phyloP scores from a whole-genome alignment of 768 basidiomycete species.

The Scleroderma bovista region DNA sequence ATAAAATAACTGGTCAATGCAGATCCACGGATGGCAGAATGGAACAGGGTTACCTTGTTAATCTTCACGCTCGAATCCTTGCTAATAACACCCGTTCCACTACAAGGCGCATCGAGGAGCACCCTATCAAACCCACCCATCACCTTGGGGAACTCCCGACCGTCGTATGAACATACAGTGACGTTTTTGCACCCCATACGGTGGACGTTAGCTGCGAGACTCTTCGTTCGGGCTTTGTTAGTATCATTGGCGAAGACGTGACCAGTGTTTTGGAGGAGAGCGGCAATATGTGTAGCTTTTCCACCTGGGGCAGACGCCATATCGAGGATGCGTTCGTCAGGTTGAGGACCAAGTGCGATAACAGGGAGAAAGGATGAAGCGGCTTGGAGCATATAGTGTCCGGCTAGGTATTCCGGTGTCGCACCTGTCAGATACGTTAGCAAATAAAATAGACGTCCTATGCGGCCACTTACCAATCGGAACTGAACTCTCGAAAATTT shows the following conservation, averaged over 20 bases:
- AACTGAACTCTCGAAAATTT: constrained; percentile 93
- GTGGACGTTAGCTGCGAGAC: constrained; percentile 93
- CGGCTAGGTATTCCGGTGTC: constrained; percentile 97
- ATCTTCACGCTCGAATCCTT: constrained; percentile 97
- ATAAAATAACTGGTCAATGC: constrained; percentile 1
- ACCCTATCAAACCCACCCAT: constrained; percentile 99
- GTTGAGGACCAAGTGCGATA: constrained; percentile 89
- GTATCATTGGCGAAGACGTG: constrained; percentile 95
- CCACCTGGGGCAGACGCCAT: constrained; percentile 99
- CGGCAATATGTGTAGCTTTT: constrained; percentile 97
- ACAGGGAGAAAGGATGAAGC: constrained; percentile 99
- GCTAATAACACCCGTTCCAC: constrained; percentile 96
- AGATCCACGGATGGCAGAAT: neutral
- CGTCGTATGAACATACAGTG: constrained; percentile 94
- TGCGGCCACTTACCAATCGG: constrained; percentile 67
- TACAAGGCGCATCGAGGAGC: constrained; percentile 93
- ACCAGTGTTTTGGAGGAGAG: constrained; percentile 96
- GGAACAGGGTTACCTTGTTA: constrained; percentile 72
- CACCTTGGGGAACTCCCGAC: constrained; percentile 95
- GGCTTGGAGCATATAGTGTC: constrained; percentile 99
- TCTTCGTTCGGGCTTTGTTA: constrained; percentile 92
- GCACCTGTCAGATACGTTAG: constrained; percentile 48
- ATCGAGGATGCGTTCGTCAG: constrained; percentile 90
- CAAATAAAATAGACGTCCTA: neutral
- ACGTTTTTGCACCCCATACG: constrained; percentile 98